A percentile compares a stretch with the other conserved stretches of the same genome.
phyloP scores from a whole-genome alignment of 2,329 filamentous ascomycete genomes.

The Septoria linicola region DNA sequence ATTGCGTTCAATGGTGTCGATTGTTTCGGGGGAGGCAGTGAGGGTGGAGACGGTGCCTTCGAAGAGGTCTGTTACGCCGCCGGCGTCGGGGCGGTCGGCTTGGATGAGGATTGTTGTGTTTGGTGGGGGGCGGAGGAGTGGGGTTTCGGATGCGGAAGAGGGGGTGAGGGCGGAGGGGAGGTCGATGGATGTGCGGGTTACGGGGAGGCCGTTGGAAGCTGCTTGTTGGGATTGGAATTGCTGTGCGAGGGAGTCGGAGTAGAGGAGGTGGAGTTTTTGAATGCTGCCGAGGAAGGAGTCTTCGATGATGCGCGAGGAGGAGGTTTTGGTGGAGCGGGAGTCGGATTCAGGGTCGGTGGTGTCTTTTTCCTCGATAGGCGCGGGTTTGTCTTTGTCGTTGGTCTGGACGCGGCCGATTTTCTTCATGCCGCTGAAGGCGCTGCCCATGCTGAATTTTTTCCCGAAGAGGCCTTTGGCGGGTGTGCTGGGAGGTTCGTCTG shows the following conservation, averaged over 20 bases:
- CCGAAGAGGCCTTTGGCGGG: slow-evolving; percentile 62
- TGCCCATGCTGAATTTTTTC: slow-evolving; percentile 76
- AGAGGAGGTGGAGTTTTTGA: slow-evolving; percentile 70
- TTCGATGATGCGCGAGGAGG: slow-evolving; percentile 70
- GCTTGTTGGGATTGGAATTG: slow-evolving; percentile 35
- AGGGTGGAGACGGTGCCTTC: slow-evolving; percentile 80
- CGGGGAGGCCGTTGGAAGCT: slow-evolving; percentile 36
- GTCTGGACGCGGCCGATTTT: slow-evolving; percentile 72
- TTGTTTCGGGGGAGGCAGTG: slow-evolving; percentile 71
- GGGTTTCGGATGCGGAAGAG: slow-evolving; percentile 70
- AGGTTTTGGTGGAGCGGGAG: slow-evolving; percentile 52
- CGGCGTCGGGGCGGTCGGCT: slow-evolving; percentile 62
- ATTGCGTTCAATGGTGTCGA: slow-evolving; percentile 78
- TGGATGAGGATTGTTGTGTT: slow-evolving; percentile 64
- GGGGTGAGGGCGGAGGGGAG: slow-evolving; percentile 67
- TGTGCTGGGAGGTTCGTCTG: slow-evolving; percentile 52
- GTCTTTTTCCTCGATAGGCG: slow-evolving; percentile 69
- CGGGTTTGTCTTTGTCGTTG: slow-evolving; percentile 67
- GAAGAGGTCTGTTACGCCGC: slow-evolving; percentile 78
- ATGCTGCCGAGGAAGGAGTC: slow-evolving; percentile 72
- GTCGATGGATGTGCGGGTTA: slow-evolving; percentile 36
- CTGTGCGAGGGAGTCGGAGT: slow-evolving; percentile 65
- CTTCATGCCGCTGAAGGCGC: slow-evolving; percentile 70
- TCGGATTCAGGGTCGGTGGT: slow-evolving; percentile 53
- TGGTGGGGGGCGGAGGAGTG: slow-evolving; percentile 69